phyloP scores from a whole-genome alignment of 2,329 filamentous ascomycete genomes.

The Orbilia javanica region DNA sequence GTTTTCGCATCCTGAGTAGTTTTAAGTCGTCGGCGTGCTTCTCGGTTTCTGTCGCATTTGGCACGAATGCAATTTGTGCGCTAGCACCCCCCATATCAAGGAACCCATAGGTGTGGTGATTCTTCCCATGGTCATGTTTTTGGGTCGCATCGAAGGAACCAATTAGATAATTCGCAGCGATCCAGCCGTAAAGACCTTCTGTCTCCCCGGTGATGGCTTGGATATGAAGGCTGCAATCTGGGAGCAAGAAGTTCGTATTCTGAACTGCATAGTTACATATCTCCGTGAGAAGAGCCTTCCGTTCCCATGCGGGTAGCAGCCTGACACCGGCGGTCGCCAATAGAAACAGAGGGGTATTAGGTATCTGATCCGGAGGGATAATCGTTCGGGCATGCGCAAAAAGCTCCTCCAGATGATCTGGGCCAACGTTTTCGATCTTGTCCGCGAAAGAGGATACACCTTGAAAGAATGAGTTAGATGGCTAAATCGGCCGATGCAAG shows the following conservation, averaged over 20 bases:
- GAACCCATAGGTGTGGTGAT: conserved; percentile 95
- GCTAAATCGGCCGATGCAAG: not conserved
- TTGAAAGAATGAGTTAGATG: conserved; percentile 60
- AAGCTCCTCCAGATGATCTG: conserved; percentile 82
- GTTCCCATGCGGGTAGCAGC: conserved; percentile 79
- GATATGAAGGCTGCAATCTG: conserved; percentile 89
- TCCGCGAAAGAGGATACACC: conserved; percentile 88
- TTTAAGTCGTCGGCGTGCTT: conserved; percentile 93
- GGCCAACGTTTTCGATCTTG: conserved; percentile 79
- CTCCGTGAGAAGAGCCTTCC: conserved; percentile 77
- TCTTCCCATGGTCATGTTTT: conserved; percentile 82
- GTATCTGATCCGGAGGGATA: conserved; percentile 80
- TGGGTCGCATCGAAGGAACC: conserved; percentile 86
- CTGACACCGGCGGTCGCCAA: conserved; percentile 97
- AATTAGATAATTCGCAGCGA: conserved; percentile 94
- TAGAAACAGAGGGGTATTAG: conserved; percentile 90
- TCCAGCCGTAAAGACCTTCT: conserved; percentile 96
- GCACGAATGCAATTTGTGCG: conserved; percentile 96
- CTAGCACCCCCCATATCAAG: conserved; percentile 98
- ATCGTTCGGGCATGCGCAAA: conserved; percentile 83
- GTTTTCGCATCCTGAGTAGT: conserved; percentile 82
- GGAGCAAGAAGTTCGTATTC: conserved; percentile 83
- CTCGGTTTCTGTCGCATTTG: conserved; percentile 87
- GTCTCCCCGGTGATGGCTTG: conserved; percentile 97
- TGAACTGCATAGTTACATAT: conserved; percentile 85